Base-by-base conservation (phyloP, 2,329 filamentous ascomycete species). In the Ceratocystiopsis minuta region DNA sequence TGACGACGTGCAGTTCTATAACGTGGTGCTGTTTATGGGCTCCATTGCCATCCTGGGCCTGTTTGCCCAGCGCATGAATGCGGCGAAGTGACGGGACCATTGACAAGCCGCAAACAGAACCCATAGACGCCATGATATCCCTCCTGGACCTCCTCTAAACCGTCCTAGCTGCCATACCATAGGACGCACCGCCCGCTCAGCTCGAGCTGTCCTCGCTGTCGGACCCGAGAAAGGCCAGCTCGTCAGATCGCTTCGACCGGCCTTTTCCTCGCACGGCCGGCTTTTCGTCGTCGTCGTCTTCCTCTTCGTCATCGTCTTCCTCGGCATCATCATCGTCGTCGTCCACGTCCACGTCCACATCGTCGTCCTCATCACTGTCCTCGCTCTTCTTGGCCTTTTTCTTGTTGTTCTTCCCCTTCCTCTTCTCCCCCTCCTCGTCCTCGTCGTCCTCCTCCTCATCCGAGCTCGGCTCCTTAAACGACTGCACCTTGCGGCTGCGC, bases 1-100 rank as follows among this genome's bases (percentile, higher is more conserved):
- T 45, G 38, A 45, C 31, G 43, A 9, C n/a, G 9, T n/a, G n/a
- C 53, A 94, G 90, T 98, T 98, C 59, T 98, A 98, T 63, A 96
- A 98, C 54, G 75, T 93, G 0, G 86, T 95, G 1, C 67, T 96
- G 2, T 98, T 96, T 64, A 88, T 98, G 68, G 90, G 87, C 18
- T 95, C 90, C 0, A 82, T 98, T 18, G 86, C 88, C 9, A 76
- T 94, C 46, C 95, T 96, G 64, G 93, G 88, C 57, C 65, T 98
- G 46, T 78, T 90, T 46, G 90, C 88, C 24, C 90, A 98, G 55
- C 80, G 80, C 50, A 81, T 95, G 70, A 75, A 76, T 48, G 69
- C 68, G 20, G 53, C 48, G 7, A 59, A 48, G 50, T 61, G 45
- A 55, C 38, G 9, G 11, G 36, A 16, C 20, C 20, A 20, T 20